Base-by-base conservation (phyloP, 2,329 filamentous ascomycete species). In the Rhynchosporium graminicola region DNA sequence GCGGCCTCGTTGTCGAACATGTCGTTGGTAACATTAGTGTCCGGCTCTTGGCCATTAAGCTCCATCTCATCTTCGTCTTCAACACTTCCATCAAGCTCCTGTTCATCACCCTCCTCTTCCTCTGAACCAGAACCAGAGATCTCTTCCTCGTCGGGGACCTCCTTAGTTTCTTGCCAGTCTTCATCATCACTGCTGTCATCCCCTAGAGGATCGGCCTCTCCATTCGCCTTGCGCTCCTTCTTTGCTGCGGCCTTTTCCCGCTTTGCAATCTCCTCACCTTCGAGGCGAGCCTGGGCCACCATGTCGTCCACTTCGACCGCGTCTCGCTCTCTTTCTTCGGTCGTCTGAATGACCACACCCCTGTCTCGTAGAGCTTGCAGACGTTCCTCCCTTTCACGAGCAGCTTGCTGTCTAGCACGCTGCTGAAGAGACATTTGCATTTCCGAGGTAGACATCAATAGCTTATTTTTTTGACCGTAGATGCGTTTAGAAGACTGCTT, bases 301-400 rank as follows among this genome's bases (percentile, higher is more conserved):
- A 98, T 83, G 71, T 97, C 89, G 69, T 98, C 95, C 12, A 97
- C 86, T 63, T 93, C 87, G 62, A 90, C 87, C 75, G 92, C 86
- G 73, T 96, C 89, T 40, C 86, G 85, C 72, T 93, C 90, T 26
- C 91, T 86, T 74, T 99, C 93, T 75, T 97, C 94, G 2, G 88
- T 86, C 0, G 91, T 97, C 74, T 93, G 89, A 20, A 98, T 81
- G 29, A 89, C 79, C 31, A 97, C 83, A 7, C 95, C 95, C 75
- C 90, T 92, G 10, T 89, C 87, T 71, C 85, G 87, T 46, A 99
- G 82, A 68, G 87, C 83, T 61, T 91, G 86, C 26, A 98, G 82
- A 60, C 88, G 88, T 68, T 91, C 87, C 63, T 91, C 85, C 59
- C 91, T 87, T 74, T 95, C 92, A 47, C 84, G 77, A 64, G 86